Evolutionary conservation across 345 rosid genomes (phyloP).

Genomic region (Moringa oleifera): DNA sequence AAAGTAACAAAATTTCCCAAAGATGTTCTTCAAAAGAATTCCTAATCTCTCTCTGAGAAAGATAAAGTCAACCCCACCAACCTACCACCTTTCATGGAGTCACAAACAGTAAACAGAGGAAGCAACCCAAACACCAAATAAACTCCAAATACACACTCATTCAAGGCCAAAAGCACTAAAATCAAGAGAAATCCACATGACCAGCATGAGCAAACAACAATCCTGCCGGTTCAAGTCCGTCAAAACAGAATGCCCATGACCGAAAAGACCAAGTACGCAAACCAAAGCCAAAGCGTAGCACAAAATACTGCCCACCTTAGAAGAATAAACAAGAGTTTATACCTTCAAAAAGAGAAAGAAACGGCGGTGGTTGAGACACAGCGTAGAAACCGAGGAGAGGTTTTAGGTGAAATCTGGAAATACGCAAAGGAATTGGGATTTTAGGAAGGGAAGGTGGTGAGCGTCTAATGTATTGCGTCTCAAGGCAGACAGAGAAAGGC

Average conservation of each 20-base stretch:
- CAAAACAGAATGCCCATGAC: constrained; percentile 27
- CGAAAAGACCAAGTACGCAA: constrained; percentile 1
- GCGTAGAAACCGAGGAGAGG: constrained; percentile 26
- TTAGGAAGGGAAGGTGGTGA: constrained; percentile 29
- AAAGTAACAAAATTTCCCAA: constrained; percentile 22
- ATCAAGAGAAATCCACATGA: constrained; percentile 29
- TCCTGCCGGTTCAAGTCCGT: constrained; percentile 20
- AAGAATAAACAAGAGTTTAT: constrained; percentile 11
- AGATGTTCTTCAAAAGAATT: constrained; percentile 17
- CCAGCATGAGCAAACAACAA: constrained; percentile 10
- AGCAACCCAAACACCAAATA: constrained; percentile 3
- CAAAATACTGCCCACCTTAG: constrained; percentile 27
- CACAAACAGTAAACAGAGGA: constrained; percentile 11
- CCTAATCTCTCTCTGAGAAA: constrained; percentile 16
- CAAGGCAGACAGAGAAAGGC: no score
- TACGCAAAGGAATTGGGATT: constrained; percentile 6
- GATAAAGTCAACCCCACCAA: constrained; percentile 82
- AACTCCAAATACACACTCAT: constrained; percentile 13
- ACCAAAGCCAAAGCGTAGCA: constrained; percentile 11
- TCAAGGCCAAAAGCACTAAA: neutral
- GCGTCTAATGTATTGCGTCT: constrained; percentile 6
- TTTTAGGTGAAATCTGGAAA: constrained; percentile 16
- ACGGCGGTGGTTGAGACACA: constrained; percentile 28
- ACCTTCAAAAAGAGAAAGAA: constrained; percentile 19
- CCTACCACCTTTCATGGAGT: constrained; percentile 73